A percentile compares a stretch with the other conserved stretches of the same genome.
Evolutionary conservation across 768 basidiomycete genomes (phyloP).

Genomic region (Panaeolus papilionaceus): DNA sequence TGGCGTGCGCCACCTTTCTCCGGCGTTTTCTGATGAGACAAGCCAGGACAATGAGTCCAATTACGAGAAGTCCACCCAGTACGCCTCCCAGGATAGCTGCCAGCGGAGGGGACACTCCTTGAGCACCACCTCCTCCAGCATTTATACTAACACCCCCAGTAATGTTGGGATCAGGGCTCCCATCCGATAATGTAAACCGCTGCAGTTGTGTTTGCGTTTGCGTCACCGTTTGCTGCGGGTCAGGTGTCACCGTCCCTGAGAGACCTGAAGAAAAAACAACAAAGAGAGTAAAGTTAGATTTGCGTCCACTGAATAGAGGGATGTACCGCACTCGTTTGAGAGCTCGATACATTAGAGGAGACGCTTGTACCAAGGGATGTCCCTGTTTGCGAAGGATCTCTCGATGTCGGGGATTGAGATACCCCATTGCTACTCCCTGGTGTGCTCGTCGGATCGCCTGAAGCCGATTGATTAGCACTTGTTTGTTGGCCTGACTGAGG

Average conservation of each 20-base stretch:
- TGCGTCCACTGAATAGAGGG: too few species aligned
- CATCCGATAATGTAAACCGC: background rate
- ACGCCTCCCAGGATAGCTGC: background rate
- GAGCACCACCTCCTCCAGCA: background rate
- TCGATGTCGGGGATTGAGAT: background rate
- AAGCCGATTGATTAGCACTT: background rate
- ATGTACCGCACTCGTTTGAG: background rate
- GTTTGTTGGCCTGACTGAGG: background rate
- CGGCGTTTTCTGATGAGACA: background rate
- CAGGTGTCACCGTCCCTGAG: background rate
- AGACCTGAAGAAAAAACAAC: background rate
- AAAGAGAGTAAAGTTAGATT: background rate
- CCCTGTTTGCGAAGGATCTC: background rate
- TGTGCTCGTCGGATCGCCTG: background rate
- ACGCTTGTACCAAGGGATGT: background rate
- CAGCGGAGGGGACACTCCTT: background rate
- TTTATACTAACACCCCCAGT: background rate
- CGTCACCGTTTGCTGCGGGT: background rate
- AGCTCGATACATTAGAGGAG: background rate
- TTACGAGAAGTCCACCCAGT: background rate
- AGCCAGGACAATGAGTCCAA: background rate
- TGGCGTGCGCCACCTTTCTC: background rate
- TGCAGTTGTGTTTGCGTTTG: slow-evolving; percentile 5
- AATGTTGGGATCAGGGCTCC: background rate
- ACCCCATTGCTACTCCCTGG: background rate